A percentile compares a stretch with the other conserved stretches of the same genome.
These are phyloP conservation scores for Arctostaphylos glauca DNA, from an alignment of 148 eudicot species.

Conservation along the genomic window DNA sequence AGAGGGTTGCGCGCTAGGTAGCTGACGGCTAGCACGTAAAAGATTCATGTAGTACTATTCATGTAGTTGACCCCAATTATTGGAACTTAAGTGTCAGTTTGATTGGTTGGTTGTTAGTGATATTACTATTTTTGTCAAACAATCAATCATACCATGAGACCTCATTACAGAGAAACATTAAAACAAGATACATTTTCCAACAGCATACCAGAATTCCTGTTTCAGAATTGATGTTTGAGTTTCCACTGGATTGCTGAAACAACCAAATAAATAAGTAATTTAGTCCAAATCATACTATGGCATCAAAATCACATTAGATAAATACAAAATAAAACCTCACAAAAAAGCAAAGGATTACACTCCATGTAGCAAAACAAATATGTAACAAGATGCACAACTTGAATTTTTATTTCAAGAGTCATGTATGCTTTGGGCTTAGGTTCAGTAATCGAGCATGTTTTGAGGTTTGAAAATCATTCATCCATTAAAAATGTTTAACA, in stretches of 20 bases:
- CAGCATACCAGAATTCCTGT: slow-evolving; percentile 84
- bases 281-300: neutral
- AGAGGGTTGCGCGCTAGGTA: no score
- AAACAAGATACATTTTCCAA: slow-evolving; percentile 6
- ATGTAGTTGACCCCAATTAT: no score
- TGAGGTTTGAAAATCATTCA: neutral
- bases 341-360: neutral
- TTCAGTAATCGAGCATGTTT: neutral
- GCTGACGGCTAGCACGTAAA: no score
- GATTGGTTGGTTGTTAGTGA: neutral
- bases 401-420: neutral
- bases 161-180: neutral
- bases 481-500: neutral
- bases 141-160: neutral
- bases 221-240: slow-evolving; percentile 50
- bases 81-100: no score
- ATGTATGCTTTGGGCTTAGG: neutral
- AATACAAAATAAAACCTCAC: slow-evolving; percentile 1
- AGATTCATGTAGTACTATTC: no score
- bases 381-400: neutral
- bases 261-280: slow-evolving; percentile 10
- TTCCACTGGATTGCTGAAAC: slow-evolving; percentile 78
- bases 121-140: neutral
- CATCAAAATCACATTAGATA: neutral
- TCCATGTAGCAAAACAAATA: neutral